These are phyloP conservation scores for Rhizoclosmatium globosum DNA, from an alignment of 192 early-diverging fungal species.

Conservation along the genomic window DNA sequence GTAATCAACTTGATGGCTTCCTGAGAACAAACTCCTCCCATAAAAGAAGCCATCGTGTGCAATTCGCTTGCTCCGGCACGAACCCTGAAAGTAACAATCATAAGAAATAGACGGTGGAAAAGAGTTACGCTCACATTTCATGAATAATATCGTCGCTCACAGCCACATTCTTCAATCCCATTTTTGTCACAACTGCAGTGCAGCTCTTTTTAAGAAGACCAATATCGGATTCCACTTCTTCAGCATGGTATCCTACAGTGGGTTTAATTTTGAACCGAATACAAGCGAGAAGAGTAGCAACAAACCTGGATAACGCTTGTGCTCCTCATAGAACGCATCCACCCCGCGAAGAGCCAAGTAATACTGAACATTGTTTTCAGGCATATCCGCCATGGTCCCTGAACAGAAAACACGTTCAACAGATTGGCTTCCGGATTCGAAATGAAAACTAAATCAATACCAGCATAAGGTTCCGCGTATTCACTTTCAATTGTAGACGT, in stretches of 20 bases:
- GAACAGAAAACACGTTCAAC: slow-evolving; percentile 11
- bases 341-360: slow-evolving; percentile 75
- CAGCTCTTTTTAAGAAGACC: slow-evolving; percentile 61
- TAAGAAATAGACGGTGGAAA: slow-evolving; percentile 12
- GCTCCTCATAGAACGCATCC: slow-evolving; percentile 65
- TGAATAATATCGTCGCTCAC: slow-evolving; percentile 66
- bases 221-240: slow-evolving; percentile 62
- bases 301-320: slow-evolving; percentile 71
- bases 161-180: slow-evolving; percentile 42
- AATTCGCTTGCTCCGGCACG: slow-evolving; percentile 76
- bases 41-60: slow-evolving; percentile 83
- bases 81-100: slow-evolving; percentile 46
- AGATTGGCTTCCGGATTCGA: not conserved
- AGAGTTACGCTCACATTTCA: slow-evolving; percentile 65
- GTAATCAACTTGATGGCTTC: slow-evolving; percentile 97
- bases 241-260: slow-evolving; percentile 41
- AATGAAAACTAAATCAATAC: not conserved
- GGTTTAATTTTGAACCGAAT: not conserved
- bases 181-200: slow-evolving; percentile 48
- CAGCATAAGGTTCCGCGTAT: slow-evolving; percentile 2
- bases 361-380: slow-evolving; percentile 64
- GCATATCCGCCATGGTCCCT: slow-evolving; percentile 58
- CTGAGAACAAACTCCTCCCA: slow-evolving; percentile 91
- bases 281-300: slow-evolving; percentile 9
- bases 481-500: slow-evolving; percentile 37